phyloP scores from a whole-genome alignment of 805 yeast species.

The Kuraishia borneana region DNA sequence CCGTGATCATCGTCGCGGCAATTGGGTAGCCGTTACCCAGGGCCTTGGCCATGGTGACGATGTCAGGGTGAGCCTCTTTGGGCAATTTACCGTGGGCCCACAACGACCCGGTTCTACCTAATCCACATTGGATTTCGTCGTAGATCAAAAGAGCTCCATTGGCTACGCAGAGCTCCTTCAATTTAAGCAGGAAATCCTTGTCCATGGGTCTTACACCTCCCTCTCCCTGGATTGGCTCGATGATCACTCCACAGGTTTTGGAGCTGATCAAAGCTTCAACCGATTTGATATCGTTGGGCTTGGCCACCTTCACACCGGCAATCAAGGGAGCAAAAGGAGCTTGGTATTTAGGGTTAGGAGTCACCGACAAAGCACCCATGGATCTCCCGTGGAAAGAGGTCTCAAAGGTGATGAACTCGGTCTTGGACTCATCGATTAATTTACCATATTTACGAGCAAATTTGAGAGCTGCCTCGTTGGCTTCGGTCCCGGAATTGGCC shows the following conservation, averaged over 20 bases:
- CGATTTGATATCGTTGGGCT: slow-evolving; percentile 45
- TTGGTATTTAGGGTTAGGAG: slow-evolving; percentile 90
- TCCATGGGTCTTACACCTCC: slow-evolving; percentile 80
- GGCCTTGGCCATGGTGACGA: slow-evolving; percentile 90
- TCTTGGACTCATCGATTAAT: slow-evolving; percentile 37
- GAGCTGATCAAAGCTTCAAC: slow-evolving; percentile 46
- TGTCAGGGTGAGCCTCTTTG: slow-evolving; percentile 83
- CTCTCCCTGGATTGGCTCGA: slow-evolving; percentile 97
- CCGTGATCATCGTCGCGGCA: slow-evolving; percentile 85
- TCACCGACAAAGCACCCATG: slow-evolving; percentile 85
- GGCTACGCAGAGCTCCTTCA: slow-evolving; percentile 57
- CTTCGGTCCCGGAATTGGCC: slow-evolving; percentile 51
- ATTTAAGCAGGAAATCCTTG: slow-evolving; percentile 48
- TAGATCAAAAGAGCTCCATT: slow-evolving; percentile 70
- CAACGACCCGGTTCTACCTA: slow-evolving; percentile 82
- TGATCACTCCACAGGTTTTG: slow-evolving; percentile 80
- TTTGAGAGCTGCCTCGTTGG: slow-evolving; percentile 48
- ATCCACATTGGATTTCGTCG: slow-evolving; percentile 96
- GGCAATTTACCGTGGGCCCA: slow-evolving; percentile 88
- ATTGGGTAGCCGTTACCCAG: slow-evolving; percentile 95
- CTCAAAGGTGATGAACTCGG: slow-evolving; percentile 76
- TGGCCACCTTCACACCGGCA: slow-evolving; percentile 76
- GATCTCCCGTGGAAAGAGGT: slow-evolving; percentile 94
- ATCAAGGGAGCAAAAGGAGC: slow-evolving; percentile 82
- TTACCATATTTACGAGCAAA: slow-evolving; percentile 75